A percentile compares a stretch with the other conserved stretches of the same genome.
phyloP scores from a whole-genome alignment of 129 eudicot genomes.

The Flaveria sonorensis region DNA sequence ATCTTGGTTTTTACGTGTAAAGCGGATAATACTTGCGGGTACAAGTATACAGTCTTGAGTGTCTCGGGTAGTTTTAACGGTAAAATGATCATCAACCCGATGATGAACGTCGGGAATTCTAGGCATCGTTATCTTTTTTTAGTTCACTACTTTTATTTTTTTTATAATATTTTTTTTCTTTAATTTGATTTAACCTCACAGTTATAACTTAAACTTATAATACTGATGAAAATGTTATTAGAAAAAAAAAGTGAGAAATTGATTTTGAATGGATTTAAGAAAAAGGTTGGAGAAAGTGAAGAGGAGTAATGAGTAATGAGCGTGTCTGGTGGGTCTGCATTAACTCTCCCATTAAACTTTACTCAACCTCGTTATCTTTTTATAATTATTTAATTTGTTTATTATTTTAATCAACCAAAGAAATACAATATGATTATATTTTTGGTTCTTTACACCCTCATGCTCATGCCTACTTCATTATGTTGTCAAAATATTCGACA shows the following conservation, averaged over 20 bases:
- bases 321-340: slow-evolving; percentile 49
- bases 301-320: slow-evolving; percentile 36
- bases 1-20: too few species aligned
- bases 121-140: too few species aligned
- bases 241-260: slow-evolving; percentile 6
- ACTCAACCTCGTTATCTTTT: slow-evolving; percentile 27
- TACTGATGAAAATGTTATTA: background rate
- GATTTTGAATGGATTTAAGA: slow-evolving; percentile 30
- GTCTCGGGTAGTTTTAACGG: too few species aligned
- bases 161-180: too few species aligned
- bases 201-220: too few species aligned
- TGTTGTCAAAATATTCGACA: slow-evolving; percentile 42
- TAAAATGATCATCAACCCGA: too few species aligned
- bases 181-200: too few species aligned
- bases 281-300: slow-evolving; percentile 33
- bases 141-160: too few species aligned
- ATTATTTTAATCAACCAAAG: background rate
- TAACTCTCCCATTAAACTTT: slow-evolving; percentile 36
- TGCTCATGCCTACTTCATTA: slow-evolving; percentile 37
- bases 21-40: too few species aligned
- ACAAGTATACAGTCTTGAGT: too few species aligned
- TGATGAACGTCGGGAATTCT: too few species aligned
- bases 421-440: slow-evolving; percentile 24
- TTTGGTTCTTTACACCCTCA: slow-evolving; percentile 29
- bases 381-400: background rate